These are phyloP conservation scores for Coix lacrymajobi DNA, from an alignment of 176 grass and related monocot species.

Conservation along the genomic window DNA sequence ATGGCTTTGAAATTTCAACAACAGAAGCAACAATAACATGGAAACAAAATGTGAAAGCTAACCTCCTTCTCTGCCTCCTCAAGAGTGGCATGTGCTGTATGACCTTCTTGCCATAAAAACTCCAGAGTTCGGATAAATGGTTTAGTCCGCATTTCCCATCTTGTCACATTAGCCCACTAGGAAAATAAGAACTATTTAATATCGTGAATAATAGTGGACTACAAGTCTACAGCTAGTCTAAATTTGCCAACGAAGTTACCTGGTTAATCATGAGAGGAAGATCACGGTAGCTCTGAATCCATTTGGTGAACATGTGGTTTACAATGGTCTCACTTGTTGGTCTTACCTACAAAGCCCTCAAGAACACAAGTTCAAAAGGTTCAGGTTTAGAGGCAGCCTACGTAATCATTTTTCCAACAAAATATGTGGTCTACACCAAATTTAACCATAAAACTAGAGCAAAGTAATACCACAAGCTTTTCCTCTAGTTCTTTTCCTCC, in stretches of 20 bases:
- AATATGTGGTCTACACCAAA: not conserved
- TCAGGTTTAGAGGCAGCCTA: slow-evolving; percentile 34
- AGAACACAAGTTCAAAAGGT: slow-evolving; percentile 45
- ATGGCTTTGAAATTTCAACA: slow-evolving; percentile 10
- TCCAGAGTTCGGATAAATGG: slow-evolving; percentile 96
- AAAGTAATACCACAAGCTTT: slow-evolving; percentile 84
- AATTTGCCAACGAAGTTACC: slow-evolving; percentile 39
- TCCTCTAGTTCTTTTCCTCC: slow-evolving; percentile 98
- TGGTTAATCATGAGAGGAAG: slow-evolving; percentile 99
- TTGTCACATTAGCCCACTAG: slow-evolving; percentile 98
- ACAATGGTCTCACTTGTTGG: slow-evolving; percentile 99
- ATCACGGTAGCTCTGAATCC: slow-evolving; percentile 96
- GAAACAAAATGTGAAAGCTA: slow-evolving; percentile 14
- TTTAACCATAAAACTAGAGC: slow-evolving; percentile 13
- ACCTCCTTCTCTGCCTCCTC: slow-evolving; percentile 95
- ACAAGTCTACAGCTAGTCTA: not conserved
- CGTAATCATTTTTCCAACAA: not conserved
- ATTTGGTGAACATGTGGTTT: slow-evolving; percentile 99
- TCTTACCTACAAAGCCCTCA: slow-evolving; percentile 93
- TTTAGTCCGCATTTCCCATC: slow-evolving; percentile 99
- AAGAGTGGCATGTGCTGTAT: slow-evolving; percentile 94
- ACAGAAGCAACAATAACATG: not conserved
- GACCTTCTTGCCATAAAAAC: slow-evolving; percentile 99
- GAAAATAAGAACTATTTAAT: slow-evolving; percentile 20
- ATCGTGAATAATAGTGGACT: not conserved